A percentile compares a stretch with the other conserved stretches of the same genome.
These are phyloP conservation scores for Pestalotiopsis sp. DNA, from an alignment of 2,329 filamentous ascomycete genomes.

Conservation along the genomic window DNA sequence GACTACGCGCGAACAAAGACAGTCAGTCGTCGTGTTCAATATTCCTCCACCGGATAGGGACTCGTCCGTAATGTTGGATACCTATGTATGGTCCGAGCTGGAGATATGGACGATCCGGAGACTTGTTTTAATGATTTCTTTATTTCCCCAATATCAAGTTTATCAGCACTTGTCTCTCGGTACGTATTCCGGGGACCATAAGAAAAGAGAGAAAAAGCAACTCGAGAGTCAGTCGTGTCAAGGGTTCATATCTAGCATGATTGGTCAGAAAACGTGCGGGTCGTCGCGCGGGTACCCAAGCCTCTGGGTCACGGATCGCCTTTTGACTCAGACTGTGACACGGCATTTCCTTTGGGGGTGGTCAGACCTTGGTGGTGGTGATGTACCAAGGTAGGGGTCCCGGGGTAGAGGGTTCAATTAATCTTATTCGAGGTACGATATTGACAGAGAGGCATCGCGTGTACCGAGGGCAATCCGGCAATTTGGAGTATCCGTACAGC, in stretches of 20 bases:
- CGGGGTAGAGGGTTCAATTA: too few species aligned
- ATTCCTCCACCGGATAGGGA: too few species aligned
- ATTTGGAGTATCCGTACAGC: not conserved
- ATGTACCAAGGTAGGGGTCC: not conserved
- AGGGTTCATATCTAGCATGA: not conserved
- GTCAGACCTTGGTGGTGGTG: not conserved
- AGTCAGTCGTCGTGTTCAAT: too few species aligned
- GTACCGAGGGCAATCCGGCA: not conserved
- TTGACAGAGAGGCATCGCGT: not conserved
- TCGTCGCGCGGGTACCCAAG: not conserved
- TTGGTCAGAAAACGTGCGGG: slow-evolving; percentile 9
- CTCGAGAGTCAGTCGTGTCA: not conserved
- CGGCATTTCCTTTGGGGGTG: slow-evolving; percentile 2
- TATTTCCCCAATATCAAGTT: too few species aligned
- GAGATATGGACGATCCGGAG: too few species aligned
- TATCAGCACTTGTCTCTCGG: not conserved
- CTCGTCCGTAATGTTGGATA: too few species aligned
- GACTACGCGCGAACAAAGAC: too few species aligned
- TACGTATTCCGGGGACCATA: not conserved
- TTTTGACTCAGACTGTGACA: not conserved
- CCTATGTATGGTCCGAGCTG: too few species aligned
- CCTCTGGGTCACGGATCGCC: slow-evolving; percentile 8
- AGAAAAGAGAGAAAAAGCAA: not conserved
- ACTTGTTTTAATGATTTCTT: too few species aligned
- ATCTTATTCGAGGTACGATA: too few species aligned